Conservation (phyloP, 495 filamentous ascomycete species). For the Baudoinia panamericana region DNA sequence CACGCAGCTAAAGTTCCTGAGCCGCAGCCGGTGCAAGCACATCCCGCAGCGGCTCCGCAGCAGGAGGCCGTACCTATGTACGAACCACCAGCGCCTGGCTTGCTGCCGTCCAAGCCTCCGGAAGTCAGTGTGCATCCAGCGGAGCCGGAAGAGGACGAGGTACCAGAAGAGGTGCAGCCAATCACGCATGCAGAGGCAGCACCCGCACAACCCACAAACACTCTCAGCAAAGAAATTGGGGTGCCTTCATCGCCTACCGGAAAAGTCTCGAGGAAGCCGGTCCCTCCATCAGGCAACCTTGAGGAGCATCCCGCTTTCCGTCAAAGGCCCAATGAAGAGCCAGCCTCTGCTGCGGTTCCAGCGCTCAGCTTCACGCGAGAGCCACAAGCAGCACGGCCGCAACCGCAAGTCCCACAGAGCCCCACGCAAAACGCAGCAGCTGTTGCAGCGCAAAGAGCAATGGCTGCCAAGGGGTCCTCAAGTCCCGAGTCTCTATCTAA, state of each 20-base stretch:
- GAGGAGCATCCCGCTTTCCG: constrained; percentile 29
- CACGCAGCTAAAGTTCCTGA: not conserved
- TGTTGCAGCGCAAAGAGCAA: constrained; percentile 26
- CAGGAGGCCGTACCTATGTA: not conserved
- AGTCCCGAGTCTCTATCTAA: constrained; percentile 35
- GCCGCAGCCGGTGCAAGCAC: not conserved
- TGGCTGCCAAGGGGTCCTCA: constrained; percentile 27
- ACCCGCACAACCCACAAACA: not conserved
- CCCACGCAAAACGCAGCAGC: constrained; percentile 12
- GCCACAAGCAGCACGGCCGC: not conserved
- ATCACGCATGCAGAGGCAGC: constrained; percentile 6
- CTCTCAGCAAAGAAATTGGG: constrained; percentile 13
- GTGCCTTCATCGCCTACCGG: constrained; percentile 3
- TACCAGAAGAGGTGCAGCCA: constrained; percentile 2
- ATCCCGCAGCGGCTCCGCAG: not conserved
- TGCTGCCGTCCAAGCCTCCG: constrained; percentile 1
- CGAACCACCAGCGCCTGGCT: not conserved
- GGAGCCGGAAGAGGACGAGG: constrained; percentile 1
- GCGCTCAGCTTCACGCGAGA: not conserved
- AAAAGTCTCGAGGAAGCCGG: constrained; percentile 20
- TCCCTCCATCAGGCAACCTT: constrained; percentile 10
- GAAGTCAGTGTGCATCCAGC: constrained; percentile 2
- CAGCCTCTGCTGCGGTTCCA: not conserved
- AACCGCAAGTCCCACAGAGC: constrained; percentile 9
- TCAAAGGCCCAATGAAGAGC: constrained; percentile 9